Base-by-base conservation (phyloP, 1,284 basidiomycete genomes). In the Cutaneotrichosporon spelunceum region DNA sequence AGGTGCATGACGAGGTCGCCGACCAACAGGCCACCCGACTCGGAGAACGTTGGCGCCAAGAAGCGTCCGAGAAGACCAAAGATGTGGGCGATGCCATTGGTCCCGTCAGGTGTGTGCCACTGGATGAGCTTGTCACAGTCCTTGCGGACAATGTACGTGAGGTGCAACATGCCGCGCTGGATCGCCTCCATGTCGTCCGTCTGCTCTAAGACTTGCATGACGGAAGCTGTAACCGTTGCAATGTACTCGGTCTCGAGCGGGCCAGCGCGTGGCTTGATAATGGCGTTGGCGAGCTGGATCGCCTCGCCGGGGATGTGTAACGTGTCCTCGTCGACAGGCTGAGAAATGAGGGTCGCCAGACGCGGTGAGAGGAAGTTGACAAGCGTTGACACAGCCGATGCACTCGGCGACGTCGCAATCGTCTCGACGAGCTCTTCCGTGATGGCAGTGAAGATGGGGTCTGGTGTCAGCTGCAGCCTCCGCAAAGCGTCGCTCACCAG, bases 1-100 rank as follows among this genome's bases (percentile, higher is more conserved):
- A 99, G 81, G 70, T 97, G 93, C 65, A 97, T 90, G 71, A 99
- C 90, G 47, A 99, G 82, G 72, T 97, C 93, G 44, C 95, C 95
- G 48, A 98, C 88, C 56, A 90, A 89, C 11, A 98, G 84, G 13
- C 93, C 93, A 44, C 91, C 93, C 2, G 91, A 88, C 77, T 92
- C 87, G 65, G 84, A 87, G 61, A 79, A 79, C 19, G 72, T 72
- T 0, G 82, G 82, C 59, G 87, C 84, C 14, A 97, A 82, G 54
- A 90, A 83, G 65, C 85, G 86, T 14, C 88, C 90, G 21, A 96
- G 85, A 21, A 94, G 80, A 21, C 82, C 82, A 49, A 95, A 82
- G 24, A 90, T 83, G 63, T 86, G 83, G 21, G 88, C 86, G 11
- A 95, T 84, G 11, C 93, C 93, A 47, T 83, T 84, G 66, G 86